These are phyloP conservation scores for Zygotorulaspora florentina DNA, from an alignment of 805 yeast genomes.

Conservation along the genomic window DNA sequence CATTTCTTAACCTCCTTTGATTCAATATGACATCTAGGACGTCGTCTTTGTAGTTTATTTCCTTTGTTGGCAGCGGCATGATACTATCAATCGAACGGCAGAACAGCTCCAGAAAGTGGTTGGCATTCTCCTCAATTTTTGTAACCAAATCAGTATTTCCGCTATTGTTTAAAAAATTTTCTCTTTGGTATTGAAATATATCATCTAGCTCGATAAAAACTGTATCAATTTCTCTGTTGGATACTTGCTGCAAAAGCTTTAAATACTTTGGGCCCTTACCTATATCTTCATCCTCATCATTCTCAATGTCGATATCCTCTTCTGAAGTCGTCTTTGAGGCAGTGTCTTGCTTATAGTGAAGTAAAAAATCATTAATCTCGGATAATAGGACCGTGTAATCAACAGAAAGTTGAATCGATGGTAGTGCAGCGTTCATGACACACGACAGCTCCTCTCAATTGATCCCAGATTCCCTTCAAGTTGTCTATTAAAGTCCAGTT, in stretches of 20 bases:
- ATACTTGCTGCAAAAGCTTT: constrained; percentile 66
- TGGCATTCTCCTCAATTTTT: constrained; percentile 62
- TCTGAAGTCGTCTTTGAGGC: constrained; percentile 14
- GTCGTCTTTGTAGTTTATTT: constrained; percentile 75
- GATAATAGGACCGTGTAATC: constrained; percentile 65
- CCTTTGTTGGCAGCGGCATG: constrained; percentile 80
- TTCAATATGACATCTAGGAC: constrained; percentile 89
- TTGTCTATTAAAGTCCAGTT: neutral
- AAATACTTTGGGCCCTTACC: constrained; percentile 67
- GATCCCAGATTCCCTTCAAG: neutral
- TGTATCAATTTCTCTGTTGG: constrained; percentile 74
- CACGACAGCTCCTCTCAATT: neutral
- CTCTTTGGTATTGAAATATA: constrained; percentile 61
- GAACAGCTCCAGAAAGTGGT: constrained; percentile 75
- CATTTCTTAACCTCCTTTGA: constrained; percentile 82
- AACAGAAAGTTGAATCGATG: constrained; percentile 64
- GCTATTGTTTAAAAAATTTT: constrained; percentile 31
- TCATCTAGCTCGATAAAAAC: constrained; percentile 81
- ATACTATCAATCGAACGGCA: constrained; percentile 69
- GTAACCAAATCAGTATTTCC: constrained; percentile 27
- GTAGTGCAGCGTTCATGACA: constrained; percentile 40
- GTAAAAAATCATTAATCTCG: constrained; percentile 59
- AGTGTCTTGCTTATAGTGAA: constrained; percentile 51
- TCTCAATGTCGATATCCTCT: constrained; percentile 24
- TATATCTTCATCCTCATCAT: constrained; percentile 31